Evolutionary conservation across 805 yeast genomes (phyloP).

Genomic region (Trichomonascus vanleenenianus): DNA sequence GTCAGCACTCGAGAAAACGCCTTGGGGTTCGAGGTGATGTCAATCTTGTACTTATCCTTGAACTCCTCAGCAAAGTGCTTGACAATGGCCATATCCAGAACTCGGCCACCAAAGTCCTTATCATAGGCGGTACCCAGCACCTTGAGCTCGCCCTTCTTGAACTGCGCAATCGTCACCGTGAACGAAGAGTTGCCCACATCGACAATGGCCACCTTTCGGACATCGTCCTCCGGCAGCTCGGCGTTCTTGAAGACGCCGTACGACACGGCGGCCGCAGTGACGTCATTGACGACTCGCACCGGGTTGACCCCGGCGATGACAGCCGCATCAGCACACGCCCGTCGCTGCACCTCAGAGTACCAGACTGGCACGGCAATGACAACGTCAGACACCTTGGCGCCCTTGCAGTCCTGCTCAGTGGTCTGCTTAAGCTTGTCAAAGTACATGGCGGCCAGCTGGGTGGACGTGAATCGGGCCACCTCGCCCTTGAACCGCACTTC

Average conservation of each 20-base stretch:
- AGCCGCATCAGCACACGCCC: constrained; percentile 93
- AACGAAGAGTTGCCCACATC: constrained; percentile 97
- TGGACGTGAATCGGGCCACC: constrained; percentile 69
- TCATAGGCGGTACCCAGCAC: constrained; percentile 87
- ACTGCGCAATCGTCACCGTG: constrained; percentile 81
- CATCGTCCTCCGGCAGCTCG: constrained; percentile 90
- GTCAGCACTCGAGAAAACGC: constrained; percentile 88
- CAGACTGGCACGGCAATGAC: constrained; percentile 94
- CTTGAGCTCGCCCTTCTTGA: constrained; percentile 95
- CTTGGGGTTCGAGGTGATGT: constrained; percentile 84
- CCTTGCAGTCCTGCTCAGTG: constrained; percentile 71
- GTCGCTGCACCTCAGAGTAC: constrained; percentile 96
- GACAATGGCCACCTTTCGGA: constrained; percentile 83
- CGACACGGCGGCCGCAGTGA: constrained; percentile 98
- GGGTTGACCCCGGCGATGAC: constrained; percentile 96
- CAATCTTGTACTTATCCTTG: constrained; percentile 86
- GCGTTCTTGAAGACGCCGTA: constrained; percentile 94
- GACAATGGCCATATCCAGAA: constrained; percentile 88
- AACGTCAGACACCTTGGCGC: constrained; percentile 68
- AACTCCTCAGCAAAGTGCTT: constrained; percentile 92
- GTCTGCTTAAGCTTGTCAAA: constrained; percentile 81
- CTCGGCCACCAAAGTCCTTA: constrained; percentile 98
- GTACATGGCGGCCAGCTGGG: constrained; percentile 93
- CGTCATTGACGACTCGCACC: constrained; percentile 94
- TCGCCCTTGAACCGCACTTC: constrained; percentile 80